Percentiles rank a stretch among this genome's conserved stretches.
phyloP scores from a whole-genome alignment of 306 rosid species.

The Trifolium pratense region DNA sequence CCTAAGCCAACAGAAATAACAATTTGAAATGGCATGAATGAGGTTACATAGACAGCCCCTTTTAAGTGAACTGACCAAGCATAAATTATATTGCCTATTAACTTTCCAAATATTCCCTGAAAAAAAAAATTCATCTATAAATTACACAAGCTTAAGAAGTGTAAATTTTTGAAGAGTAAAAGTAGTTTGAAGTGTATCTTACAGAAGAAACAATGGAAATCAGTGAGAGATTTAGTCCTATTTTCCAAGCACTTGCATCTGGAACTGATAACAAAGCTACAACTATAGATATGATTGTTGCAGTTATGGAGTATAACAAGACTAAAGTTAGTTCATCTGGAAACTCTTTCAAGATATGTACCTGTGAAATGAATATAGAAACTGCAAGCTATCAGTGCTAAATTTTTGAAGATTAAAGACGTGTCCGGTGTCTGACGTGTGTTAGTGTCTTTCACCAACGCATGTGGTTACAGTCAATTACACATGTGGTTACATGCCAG shows the following conservation, averaged over 20 bases:
- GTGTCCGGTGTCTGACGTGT: neutral
- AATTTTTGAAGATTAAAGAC: neutral
- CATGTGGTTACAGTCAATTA: neutral
- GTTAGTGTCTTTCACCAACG: neutral
- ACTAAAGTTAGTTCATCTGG: constrained; percentile 76
- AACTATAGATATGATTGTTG: constrained; percentile 54
- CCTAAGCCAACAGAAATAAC: constrained; percentile 84
- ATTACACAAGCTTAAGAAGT: neutral
- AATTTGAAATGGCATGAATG: constrained; percentile 87
- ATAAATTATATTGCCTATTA: constrained; percentile 64
- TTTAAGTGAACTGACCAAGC: constrained; percentile 74
- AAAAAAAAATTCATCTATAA: constrained; percentile 14
- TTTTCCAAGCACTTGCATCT: constrained; percentile 74
- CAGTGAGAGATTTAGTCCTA: constrained; percentile 59
- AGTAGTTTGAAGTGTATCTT: constrained; percentile 43
- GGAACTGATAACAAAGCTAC: constrained; percentile 60
- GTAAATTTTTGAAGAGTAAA: neutral
- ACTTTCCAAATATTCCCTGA: constrained; percentile 79
- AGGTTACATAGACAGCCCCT: constrained; percentile 74
- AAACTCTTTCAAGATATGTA: constrained; percentile 76
- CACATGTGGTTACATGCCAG: neutral
- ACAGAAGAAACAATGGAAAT: constrained; percentile 80
- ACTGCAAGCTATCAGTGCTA: neutral
- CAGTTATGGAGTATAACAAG: constrained; percentile 63
- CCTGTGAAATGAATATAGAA: constrained; percentile 48